phyloP scores from a whole-genome alignment of 2,329 filamentous ascomycete genomes.

The Aspergillus oerlinghausenensis region DNA sequence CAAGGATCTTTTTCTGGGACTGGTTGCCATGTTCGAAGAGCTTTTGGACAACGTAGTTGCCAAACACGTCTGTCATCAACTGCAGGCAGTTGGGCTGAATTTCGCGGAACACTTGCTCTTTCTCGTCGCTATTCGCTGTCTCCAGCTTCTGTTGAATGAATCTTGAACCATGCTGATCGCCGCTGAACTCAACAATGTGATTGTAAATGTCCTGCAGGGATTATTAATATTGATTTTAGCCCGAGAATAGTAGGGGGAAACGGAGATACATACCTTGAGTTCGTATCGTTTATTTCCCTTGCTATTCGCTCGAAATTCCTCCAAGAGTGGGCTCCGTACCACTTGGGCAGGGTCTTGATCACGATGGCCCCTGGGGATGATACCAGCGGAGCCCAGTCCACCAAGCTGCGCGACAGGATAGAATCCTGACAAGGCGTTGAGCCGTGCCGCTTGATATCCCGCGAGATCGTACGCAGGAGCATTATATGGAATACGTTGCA shows the following conservation, averaged over 20 bases:
- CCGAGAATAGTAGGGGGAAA: neutral
- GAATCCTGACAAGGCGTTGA: constrained; percentile 34
- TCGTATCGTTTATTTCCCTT: constrained; percentile 74
- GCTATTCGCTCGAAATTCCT: constrained; percentile 70
- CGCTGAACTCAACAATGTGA: constrained; percentile 88
- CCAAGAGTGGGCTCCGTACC: constrained; percentile 66
- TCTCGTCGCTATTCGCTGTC: constrained; percentile 91
- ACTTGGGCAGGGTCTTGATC: constrained; percentile 58
- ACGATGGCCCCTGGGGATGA: constrained; percentile 44
- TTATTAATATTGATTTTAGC: constrained; percentile 10
- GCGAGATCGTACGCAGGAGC: constrained; percentile 31
- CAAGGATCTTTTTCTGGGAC: constrained; percentile 82
- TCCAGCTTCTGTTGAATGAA: constrained; percentile 94
- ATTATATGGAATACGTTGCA: constrained; percentile 28
- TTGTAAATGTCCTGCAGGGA: constrained; percentile 66
- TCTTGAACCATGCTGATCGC: constrained; percentile 90
- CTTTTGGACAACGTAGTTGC: constrained; percentile 98
- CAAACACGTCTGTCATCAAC: constrained; percentile 93
- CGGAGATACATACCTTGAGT: constrained; percentile 55
- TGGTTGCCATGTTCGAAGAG: constrained; percentile 96
- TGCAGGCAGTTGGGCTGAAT: constrained; percentile 79
- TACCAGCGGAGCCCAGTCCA: constrained; percentile 27
- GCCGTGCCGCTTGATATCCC: constrained; percentile 25
- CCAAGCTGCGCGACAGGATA: constrained; percentile 32
- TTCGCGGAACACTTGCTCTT: constrained; percentile 83